These are phyloP conservation scores for Aspergillus pseudoviridinutans DNA, from an alignment of 2,329 filamentous ascomycete species.

Conservation along the genomic window DNA sequence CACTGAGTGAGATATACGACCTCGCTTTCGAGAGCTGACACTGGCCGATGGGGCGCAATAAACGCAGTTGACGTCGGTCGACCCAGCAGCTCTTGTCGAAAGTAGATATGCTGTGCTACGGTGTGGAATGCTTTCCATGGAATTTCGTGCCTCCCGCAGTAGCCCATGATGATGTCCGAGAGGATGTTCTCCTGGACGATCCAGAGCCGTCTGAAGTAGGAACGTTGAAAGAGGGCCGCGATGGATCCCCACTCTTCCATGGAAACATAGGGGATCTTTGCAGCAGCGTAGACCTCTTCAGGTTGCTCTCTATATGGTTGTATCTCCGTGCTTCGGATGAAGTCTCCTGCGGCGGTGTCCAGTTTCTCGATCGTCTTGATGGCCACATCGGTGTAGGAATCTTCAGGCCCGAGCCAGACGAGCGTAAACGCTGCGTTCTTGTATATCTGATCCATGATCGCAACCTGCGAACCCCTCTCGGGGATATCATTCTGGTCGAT, in stretches of 20 bases:
- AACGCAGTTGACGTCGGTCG: neutral
- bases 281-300: neutral
- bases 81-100: neutral
- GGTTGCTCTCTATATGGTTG: neutral
- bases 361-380: neutral
- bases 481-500: slow-evolving; percentile 2
- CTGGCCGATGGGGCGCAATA: neutral
- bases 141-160: neutral
- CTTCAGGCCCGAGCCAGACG: slow-evolving; percentile 1
- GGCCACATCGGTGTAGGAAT: neutral
- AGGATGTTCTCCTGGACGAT: slow-evolving; percentile 2
- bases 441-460: slow-evolving; percentile 4
- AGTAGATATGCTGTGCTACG: slow-evolving; percentile 2
- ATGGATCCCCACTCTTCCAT: neutral
- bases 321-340: neutral
- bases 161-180: neutral
- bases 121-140: slow-evolving; percentile 1
- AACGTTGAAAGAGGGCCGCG: slow-evolving; percentile 1
- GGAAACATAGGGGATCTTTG: neutral
- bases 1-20: slow-evolving; percentile 3
- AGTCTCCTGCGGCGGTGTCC: neutral
- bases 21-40: slow-evolving; percentile 1
- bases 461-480: slow-evolving; percentile 1
- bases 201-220: slow-evolving; percentile 2
- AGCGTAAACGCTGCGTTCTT: neutral